Percentiles rank a stretch among this genome's conserved stretches.
These are phyloP conservation scores for Aspergillus bertholletiae DNA, from an alignment of 495 filamentous ascomycete genomes.

Conservation along the genomic window DNA sequence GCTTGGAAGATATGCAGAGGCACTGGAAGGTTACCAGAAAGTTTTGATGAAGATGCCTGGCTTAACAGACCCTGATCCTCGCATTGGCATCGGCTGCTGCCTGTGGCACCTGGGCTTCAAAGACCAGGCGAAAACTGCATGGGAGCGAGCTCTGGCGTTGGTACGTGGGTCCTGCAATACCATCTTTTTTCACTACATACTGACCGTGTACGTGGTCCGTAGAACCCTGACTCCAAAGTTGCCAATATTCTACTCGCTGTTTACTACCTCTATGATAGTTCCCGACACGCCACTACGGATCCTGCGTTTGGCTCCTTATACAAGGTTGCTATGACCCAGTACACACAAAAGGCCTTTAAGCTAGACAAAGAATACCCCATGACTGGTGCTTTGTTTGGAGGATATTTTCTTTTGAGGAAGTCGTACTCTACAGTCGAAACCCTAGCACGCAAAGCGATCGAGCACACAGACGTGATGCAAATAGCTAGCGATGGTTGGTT, in stretches of 20 bases:
- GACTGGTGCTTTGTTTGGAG: constrained; percentile 83
- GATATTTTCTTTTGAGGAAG: constrained; percentile 80
- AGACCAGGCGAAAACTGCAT: constrained; percentile 83
- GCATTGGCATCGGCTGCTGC: constrained; percentile 93
- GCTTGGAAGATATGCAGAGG: constrained; percentile 75
- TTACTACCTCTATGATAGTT: constrained; percentile 80
- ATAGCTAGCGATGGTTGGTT: constrained; percentile 98
- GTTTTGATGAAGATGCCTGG: constrained; percentile 79
- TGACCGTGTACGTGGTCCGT: constrained; percentile 3
- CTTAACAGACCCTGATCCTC: constrained; percentile 88
- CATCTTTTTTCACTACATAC: not conserved
- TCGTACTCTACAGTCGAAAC: constrained; percentile 73
- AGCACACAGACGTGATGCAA: constrained; percentile 89
- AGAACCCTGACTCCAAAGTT: constrained; percentile 84
- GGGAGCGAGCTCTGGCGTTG: constrained; percentile 82
- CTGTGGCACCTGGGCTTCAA: constrained; percentile 93
- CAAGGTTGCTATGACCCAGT: constrained; percentile 90
- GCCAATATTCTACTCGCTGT: constrained; percentile 86
- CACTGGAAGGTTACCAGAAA: constrained; percentile 80
- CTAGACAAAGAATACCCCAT: constrained; percentile 89
- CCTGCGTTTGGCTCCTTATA: constrained; percentile 77
- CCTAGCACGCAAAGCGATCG: constrained; percentile 88
- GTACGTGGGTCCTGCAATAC: constrained; percentile 24
- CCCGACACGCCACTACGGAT: constrained; percentile 70
- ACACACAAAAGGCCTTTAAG: constrained; percentile 92